Base-by-base conservation (phyloP, 192 early-diverging fungal genomes). In the Phycomyces nitens region DNA sequence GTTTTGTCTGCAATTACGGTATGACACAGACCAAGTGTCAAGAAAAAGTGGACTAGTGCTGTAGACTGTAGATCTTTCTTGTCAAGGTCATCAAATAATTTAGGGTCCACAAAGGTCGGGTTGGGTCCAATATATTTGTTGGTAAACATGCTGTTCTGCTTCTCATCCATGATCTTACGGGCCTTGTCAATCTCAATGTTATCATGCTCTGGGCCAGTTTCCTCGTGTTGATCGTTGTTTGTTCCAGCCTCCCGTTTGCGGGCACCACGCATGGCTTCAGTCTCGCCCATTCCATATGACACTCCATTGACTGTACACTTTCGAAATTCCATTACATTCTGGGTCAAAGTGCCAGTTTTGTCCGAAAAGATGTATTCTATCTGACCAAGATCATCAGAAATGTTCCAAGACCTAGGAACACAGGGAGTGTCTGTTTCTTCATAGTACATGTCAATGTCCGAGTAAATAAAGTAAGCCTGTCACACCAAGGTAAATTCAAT, bases 351-450 rank as follows among this genome's bases (percentile, higher is more conserved):
- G 8, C 97, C 95, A 0, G 97, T 99, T 58, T 99, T 99, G 77
- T 99, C 97, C 22, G 90, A 92, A 68, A 99, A 97, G 12, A 97
- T 84, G 73, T 97, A 97, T 69, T 96, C 92, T 21, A 99, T 93
- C 68, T 96, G 92, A 6, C 95, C 94, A 11, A 99, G 74, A 68
- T 99, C 95, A 59, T 99, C 93, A n/a, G 92, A 88, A 47, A 94
- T 80, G 61, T 89, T 94, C 95, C 94, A 97, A 12, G 88, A 83
- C 55, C 88, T 86, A 21, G 95, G 90, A 15, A 87, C 81, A 78
- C 93, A 95, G 7, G 90, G 83, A 12, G 85, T 82, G 60, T 96
- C 84, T 14, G 83, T 79, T 22, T 83, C 80, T 61, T 83, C 84
- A 62, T 96, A 85, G 65, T 93, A 97, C 89, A 99, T 94, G 78